A percentile compares a stretch with the other conserved stretches of the same genome.
phyloP scores from a whole-genome alignment of 2,329 filamentous ascomycete species.

The Xenosphaeropsis pyriputrescens region DNA sequence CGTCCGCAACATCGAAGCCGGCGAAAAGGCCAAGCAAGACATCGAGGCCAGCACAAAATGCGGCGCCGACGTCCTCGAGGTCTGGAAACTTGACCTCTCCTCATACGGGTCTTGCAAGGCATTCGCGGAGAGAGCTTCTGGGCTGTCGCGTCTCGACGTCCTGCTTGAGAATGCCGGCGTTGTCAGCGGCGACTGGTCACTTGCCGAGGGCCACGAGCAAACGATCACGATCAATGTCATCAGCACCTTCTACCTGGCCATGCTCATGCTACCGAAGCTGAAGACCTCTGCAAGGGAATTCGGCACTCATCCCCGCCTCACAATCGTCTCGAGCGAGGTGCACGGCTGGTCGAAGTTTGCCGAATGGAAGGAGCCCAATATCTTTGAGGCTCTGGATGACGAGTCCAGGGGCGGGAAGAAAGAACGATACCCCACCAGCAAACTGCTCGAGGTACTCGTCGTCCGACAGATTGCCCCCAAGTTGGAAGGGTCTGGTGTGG shows the following conservation, averaged over 20 bases:
- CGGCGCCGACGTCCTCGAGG: conserved; percentile 1
- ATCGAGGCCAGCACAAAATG: conserved; percentile 10
- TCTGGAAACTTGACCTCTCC: conserved; percentile 4
- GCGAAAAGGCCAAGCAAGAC: conserved; percentile 16
- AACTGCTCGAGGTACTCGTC: conserved; percentile 19
- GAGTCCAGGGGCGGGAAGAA: conserved; percentile 11
- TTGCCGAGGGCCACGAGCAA: conserved; percentile 21
- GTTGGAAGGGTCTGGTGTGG: conserved; percentile 7
- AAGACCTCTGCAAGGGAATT: conserved; percentile 15
- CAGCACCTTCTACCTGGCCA: conserved; percentile 26
- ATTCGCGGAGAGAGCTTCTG: conserved; percentile 1
- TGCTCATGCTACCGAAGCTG: conserved; percentile 27
- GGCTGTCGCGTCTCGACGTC: conserved; percentile 2
- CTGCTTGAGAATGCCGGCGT: conserved; percentile 3
- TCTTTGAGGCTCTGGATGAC: neutral
- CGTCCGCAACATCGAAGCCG: conserved; percentile 22
- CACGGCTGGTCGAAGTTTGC: conserved; percentile 14
- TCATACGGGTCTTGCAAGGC: conserved; percentile 1
- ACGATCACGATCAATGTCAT: conserved; percentile 30
- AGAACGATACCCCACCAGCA: conserved; percentile 22
- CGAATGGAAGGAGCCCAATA: conserved; percentile 13
- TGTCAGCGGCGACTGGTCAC: neutral
- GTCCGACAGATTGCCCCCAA: conserved; percentile 20
- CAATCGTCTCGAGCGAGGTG: neutral
- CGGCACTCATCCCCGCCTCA: neutral